phyloP scores from a whole-genome alignment of 768 basidiomycete species.

The Lactarius deliciosus region DNA sequence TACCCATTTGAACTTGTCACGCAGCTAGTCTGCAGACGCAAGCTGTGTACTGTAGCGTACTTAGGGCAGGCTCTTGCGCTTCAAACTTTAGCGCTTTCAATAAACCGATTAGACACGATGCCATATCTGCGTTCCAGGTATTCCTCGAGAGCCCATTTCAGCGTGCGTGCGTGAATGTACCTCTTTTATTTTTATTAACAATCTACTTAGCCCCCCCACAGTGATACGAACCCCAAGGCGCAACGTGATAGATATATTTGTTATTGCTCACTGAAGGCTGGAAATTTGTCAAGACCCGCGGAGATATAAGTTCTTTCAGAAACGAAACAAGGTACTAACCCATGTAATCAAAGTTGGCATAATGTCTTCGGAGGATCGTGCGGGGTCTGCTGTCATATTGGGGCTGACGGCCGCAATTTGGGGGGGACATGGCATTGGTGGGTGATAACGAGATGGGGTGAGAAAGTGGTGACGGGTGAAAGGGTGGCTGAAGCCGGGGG shows the following conservation, averaged over 20 bases:
- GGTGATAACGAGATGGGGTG: neutral
- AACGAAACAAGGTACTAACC: neutral
- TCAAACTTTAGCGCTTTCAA: neutral
- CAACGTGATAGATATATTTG: neutral
- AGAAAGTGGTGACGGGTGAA: neutral
- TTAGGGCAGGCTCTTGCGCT: neutral
- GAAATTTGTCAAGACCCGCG: neutral
- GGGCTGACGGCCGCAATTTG: neutral
- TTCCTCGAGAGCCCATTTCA: too few relatives aligned
- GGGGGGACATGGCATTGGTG: too few relatives aligned
- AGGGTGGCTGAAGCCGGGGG: neutral
- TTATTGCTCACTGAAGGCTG: neutral
- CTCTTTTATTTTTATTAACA: too few relatives aligned
- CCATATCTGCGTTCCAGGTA: too few relatives aligned
- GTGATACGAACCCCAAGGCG: neutral
- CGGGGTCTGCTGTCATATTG: neutral
- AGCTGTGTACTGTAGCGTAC: neutral
- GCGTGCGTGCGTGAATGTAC: too few relatives aligned
- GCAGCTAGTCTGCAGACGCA: neutral
- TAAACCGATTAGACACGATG: neutral
- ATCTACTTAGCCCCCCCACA: neutral
- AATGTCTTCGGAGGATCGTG: neutral
- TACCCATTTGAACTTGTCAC: slow-evolving; percentile 7
- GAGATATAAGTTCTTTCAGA: neutral
- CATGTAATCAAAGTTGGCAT: neutral